Evolutionary conservation across 192 early-diverging fungal species (phyloP).

Genomic region (Ambispora gerdemannii): DNA sequence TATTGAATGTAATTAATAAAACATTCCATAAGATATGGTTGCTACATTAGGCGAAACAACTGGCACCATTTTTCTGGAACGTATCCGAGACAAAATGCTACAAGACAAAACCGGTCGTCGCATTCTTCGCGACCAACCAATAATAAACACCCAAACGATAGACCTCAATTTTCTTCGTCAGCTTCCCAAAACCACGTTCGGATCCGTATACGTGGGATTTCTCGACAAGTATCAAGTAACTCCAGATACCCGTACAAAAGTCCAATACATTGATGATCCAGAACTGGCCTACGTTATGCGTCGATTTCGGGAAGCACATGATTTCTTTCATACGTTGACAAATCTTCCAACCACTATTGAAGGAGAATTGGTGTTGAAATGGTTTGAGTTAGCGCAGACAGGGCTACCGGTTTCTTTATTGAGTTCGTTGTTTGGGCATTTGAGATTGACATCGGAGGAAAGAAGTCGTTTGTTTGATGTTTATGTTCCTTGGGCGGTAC

Average conservation of each 20-base stretch:
- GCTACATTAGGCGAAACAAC: conserved; percentile 90
- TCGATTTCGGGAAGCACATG: conserved; percentile 90
- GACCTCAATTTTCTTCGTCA: conserved; percentile 62
- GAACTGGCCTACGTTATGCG: conserved; percentile 93
- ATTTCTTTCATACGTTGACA: conserved; percentile 90
- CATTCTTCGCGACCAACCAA: conserved; percentile 79
- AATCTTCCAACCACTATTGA: conserved; percentile 78
- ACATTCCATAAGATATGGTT: conserved; percentile 65
- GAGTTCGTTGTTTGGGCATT: conserved; percentile 78
- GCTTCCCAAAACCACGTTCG: conserved; percentile 76
- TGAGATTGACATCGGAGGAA: conserved; percentile 61
- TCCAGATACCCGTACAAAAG: conserved; percentile 76
- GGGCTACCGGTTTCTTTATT: conserved; percentile 85
- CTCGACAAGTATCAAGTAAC: conserved; percentile 75
- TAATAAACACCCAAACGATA: conserved; percentile 66
- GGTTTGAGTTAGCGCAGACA: conserved; percentile 90
- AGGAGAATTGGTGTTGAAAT: conserved; percentile 92
- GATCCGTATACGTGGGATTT: conserved; percentile 78
- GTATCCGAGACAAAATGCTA: conserved; percentile 80
- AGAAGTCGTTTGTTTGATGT: conserved; percentile 57
- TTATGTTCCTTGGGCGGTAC: conserved; percentile 93
- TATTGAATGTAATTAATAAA: not conserved
- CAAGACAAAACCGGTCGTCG: conserved; percentile 67
- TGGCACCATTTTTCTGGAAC: conserved; percentile 58
- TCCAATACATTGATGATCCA: conserved; percentile 84